Conservation (phyloP, 2,329 filamentous ascomycete species). For the Bisporella sp. region DNA sequence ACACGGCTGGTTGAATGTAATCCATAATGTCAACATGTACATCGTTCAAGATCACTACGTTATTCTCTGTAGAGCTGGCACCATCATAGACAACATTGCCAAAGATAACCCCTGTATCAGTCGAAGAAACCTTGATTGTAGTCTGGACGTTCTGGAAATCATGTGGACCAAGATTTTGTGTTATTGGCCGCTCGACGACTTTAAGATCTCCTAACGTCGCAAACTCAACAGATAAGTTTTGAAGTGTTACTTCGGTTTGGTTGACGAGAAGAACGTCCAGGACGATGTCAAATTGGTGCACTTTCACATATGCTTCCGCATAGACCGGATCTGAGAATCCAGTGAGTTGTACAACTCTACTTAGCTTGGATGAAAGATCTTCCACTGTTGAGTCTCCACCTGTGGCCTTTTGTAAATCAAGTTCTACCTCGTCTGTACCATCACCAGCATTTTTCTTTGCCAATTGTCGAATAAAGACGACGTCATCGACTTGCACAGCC, state of each 20-base stretch:
- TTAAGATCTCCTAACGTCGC: conserved; percentile 97
- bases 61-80: conserved; percentile 82
- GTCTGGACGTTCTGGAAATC: conserved; percentile 98
- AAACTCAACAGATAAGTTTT: conserved; percentile 96
- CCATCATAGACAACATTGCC: conserved; percentile 98
- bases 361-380: conserved; percentile 88
- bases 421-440: conserved; percentile 75
- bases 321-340: conserved; percentile 98
- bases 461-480: conserved; percentile 86
- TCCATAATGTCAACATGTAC: conserved; percentile 99
- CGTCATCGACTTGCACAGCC: conserved; percentile 91
- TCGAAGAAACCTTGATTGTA: conserved; percentile 97
- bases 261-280: conserved; percentile 95
- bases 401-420: conserved; percentile 89
- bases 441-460: conserved; percentile 84
- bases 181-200: conserved; percentile 92
- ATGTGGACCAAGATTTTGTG: conserved; percentile 89
- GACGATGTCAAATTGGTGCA: conserved; percentile 98
- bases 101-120: conserved; percentile 97
- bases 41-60: conserved; percentile 96
- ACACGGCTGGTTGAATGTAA: conserved; percentile 95
- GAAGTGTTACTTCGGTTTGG: conserved; percentile 91
- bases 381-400: conserved; percentile 80
- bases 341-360: conserved; percentile 91
- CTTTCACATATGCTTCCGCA: conserved; percentile 97